Evolutionary conservation across 2,329 filamentous ascomycete genomes (phyloP).

Genomic region (Davidsoniella eucalypti): DNA sequence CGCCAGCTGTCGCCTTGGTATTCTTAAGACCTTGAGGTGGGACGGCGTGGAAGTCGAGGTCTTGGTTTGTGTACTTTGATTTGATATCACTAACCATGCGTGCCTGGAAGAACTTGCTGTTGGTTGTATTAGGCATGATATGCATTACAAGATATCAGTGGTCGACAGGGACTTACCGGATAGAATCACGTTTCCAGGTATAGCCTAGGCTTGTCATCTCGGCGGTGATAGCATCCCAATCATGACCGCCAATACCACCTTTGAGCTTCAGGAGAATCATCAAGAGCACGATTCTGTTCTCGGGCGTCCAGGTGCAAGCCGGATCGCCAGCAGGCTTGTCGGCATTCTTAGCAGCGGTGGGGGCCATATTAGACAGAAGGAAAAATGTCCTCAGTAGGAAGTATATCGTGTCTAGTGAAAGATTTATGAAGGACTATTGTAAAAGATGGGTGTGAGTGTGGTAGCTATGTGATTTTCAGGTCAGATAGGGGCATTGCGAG

Average conservation of each 20-base stretch:
- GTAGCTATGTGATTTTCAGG: no score
- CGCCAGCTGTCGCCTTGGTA: neutral
- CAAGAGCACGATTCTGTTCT: neutral
- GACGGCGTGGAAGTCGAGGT: neutral
- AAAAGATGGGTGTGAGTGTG: no score
- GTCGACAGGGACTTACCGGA: neutral
- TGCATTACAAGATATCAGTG: neutral
- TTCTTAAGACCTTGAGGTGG: neutral
- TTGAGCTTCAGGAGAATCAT: conserved; percentile 1
- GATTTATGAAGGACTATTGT: no score
- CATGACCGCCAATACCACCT: neutral
- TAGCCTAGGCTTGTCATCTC: neutral
- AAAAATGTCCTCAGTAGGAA: no score
- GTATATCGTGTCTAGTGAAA: no score
- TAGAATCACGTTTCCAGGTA: neutral
- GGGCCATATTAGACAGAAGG: no score
- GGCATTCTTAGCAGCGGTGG: no score
- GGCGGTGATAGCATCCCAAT: neutral
- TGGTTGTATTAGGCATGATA: neutral
- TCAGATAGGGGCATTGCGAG: no score
- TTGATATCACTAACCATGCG: neutral
- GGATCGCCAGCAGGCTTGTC: no score
- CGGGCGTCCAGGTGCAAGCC: neutral
- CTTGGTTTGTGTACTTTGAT: neutral
- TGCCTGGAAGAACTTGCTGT: neutral